phyloP scores from a whole-genome alignment of 176 grass and related monocot species.

The Eragrostis curvula region DNA sequence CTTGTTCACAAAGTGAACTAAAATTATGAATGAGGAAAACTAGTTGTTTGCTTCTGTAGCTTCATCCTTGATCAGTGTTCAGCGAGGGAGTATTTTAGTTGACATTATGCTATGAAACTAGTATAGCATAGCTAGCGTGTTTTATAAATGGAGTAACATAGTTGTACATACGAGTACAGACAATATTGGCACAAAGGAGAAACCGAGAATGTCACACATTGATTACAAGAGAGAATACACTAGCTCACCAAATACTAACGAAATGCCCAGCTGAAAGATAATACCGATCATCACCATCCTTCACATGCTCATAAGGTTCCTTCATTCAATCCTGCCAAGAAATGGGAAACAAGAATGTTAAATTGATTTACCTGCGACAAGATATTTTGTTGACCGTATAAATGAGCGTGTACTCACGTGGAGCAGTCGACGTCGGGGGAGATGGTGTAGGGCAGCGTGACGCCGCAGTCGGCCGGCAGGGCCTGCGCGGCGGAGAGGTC shows the following conservation, averaged over 20 bases:
- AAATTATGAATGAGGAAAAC: too few species aligned
- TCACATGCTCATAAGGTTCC: background rate
- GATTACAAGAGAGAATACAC: background rate
- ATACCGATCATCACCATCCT: background rate
- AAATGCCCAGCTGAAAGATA: background rate
- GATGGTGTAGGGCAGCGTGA: constrained; percentile 51
- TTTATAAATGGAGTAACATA: background rate
- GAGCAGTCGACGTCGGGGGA: constrained; percentile 52
- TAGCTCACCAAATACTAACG: background rate
- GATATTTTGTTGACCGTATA: background rate
- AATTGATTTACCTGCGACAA: background rate
- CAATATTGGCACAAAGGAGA: background rate
- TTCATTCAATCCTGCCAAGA: constrained; percentile 1
- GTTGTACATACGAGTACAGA: background rate
- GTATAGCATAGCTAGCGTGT: background rate
- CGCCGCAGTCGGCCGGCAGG: constrained; percentile 47
- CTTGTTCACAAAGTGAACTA: too few species aligned
- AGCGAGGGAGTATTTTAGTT: too few species aligned
- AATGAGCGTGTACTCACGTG: constrained; percentile 25
- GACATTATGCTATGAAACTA: too few species aligned
- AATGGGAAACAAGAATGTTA: background rate
- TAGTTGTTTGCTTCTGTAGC: too few species aligned
- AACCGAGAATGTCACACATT: background rate
- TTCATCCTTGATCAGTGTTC: too few species aligned
- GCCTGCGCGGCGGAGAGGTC: constrained; percentile 30